Evolutionary conservation across 208 protist species (phyloP).

Genomic region (Porcisia hertigi): DNA sequence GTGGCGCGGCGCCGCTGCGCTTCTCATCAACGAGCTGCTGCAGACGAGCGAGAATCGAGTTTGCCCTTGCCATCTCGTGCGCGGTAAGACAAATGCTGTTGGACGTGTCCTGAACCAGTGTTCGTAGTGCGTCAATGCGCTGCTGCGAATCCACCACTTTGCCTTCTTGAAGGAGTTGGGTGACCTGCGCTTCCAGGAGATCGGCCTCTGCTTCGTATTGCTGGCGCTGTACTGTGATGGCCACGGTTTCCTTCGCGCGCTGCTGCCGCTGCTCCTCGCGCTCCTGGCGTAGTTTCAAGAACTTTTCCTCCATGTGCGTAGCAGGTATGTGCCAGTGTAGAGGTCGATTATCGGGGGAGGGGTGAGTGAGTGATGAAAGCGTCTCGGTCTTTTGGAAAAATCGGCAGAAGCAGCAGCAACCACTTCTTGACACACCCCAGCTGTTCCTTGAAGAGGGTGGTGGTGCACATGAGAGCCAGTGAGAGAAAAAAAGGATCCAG

Average conservation of each 20-base stretch:
- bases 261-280: conserved; percentile 56
- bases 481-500: neutral
- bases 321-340: neutral
- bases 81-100: conserved; percentile 62
- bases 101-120: conserved; percentile 59
- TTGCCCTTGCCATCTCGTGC: conserved; percentile 79
- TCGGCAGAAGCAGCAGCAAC: neutral
- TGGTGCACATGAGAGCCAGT: neutral
- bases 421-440: neutral
- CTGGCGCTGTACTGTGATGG: conserved; percentile 40
- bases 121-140: conserved; percentile 42
- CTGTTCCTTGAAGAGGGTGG: neutral
- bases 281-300: conserved; percentile 71
- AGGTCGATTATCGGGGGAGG: neutral
- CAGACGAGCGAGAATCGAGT: conserved; percentile 62
- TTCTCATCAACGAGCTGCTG: conserved; percentile 58
- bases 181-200: conserved; percentile 40
- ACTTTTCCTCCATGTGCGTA: conserved; percentile 59
- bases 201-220: conserved; percentile 64
- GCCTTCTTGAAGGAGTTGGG: conserved; percentile 20
- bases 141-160: conserved; percentile 46
- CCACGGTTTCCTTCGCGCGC: conserved; percentile 39
- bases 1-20: conserved; percentile 7
- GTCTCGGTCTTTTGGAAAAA: neutral
- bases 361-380: neutral